Percentiles rank a stretch among this genome's conserved stretches.
Evolutionary conservation across 2,329 filamentous ascomycete genomes (phyloP).

Genomic region (Botryotinia narcissicola): DNA sequence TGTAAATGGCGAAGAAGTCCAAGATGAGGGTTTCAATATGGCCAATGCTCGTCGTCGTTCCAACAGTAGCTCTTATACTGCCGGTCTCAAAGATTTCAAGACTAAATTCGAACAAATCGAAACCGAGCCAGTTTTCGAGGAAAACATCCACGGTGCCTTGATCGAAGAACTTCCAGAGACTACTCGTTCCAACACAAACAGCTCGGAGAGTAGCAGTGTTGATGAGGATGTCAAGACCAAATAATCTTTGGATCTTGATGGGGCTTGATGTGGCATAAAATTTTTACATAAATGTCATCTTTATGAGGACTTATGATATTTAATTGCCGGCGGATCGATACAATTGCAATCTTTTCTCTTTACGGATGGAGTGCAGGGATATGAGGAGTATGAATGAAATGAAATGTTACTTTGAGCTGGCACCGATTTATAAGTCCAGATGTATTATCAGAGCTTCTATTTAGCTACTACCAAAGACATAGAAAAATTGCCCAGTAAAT

Average conservation of each 20-base stretch:
- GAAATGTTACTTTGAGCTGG: constrained; percentile 16
- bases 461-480: constrained; percentile 38
- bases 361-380: constrained; percentile 24
- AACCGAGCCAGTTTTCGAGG: constrained; percentile 87
- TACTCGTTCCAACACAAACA: constrained; percentile 37
- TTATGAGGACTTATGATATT: constrained; percentile 23
- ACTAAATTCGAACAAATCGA: constrained; percentile 96
- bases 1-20: constrained; percentile 74
- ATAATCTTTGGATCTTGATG: constrained; percentile 22
- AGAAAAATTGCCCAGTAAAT: constrained; percentile 37
- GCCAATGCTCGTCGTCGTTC: constrained; percentile 85
- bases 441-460: constrained; percentile 31
- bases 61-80: constrained; percentile 77
- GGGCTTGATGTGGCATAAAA: not conserved
- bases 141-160: constrained; percentile 69
- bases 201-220: constrained; percentile 36
- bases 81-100: constrained; percentile 75
- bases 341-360: constrained; percentile 29
- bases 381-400: constrained; percentile 25
- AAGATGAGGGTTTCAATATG: constrained; percentile 81
- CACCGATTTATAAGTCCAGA: constrained; percentile 29
- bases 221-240: constrained; percentile 44
- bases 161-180: constrained; percentile 30
- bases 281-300: constrained; percentile 2
- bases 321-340: constrained; percentile 31